Conservation (phyloP, 1,139 yeast species). For the Nakaseomyces bracarensis region DNA sequence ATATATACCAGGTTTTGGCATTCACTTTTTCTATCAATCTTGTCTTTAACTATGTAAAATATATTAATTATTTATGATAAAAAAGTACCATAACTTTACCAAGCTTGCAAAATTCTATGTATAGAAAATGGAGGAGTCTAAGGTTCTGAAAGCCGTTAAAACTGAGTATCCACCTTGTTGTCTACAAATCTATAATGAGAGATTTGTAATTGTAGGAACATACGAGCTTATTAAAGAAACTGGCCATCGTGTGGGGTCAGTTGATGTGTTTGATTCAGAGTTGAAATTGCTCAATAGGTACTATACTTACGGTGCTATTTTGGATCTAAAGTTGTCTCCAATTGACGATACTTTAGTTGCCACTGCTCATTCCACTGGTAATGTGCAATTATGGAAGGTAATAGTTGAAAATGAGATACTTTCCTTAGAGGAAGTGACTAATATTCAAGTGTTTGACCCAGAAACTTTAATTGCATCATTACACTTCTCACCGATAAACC, state of each 20-base stretch:
- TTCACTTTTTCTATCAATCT: too few species aligned
- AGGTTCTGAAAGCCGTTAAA: constrained; percentile 21
- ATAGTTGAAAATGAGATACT: constrained; percentile 13
- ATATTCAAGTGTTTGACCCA: constrained; percentile 40
- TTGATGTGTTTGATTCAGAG: constrained; percentile 47
- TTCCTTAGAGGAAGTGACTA: constrained; percentile 22
- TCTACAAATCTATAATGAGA: constrained; percentile 45
- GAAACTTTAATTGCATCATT: constrained; percentile 57
- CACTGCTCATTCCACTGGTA: constrained; percentile 78
- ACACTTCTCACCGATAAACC: constrained; percentile 43
- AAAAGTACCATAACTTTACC: too few species aligned
- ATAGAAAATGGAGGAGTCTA: constrained; percentile 15
- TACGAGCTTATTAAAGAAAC: constrained; percentile 58
- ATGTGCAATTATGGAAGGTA: constrained; percentile 53
- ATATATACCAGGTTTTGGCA: too few species aligned
- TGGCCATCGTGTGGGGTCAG: constrained; percentile 59
- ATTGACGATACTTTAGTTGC: constrained; percentile 41
- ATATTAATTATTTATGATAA: too few species aligned
- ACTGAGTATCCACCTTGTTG: constrained; percentile 79
- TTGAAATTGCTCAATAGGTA: constrained; percentile 29
- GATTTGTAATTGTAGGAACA: constrained; percentile 60
- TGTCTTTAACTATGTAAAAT: too few species aligned
- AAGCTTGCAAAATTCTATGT: too few species aligned
- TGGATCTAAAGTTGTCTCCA: constrained; percentile 66
- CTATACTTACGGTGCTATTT: constrained; percentile 52